A percentile compares a stretch with the other conserved stretches of the same genome.
Evolutionary conservation across 495 filamentous ascomycete species (phyloP).

Genomic region (Penicillium canariense): DNA sequence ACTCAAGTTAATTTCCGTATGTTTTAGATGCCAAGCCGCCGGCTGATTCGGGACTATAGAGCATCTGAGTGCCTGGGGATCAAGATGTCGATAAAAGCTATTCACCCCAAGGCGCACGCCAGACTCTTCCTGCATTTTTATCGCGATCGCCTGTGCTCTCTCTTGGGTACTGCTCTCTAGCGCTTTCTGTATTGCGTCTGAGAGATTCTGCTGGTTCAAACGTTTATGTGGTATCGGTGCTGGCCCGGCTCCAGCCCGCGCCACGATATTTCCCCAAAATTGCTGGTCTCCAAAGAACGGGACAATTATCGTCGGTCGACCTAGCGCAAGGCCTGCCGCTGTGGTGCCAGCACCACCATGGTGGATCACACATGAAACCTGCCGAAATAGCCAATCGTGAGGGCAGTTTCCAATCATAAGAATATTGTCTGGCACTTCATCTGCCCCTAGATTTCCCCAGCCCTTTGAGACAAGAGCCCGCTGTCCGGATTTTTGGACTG

Average conservation of each 20-base stretch:
- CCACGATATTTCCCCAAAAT: slow-evolving; percentile 78
- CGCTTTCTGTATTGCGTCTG: slow-evolving; percentile 56
- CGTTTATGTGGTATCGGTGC: slow-evolving; percentile 65
- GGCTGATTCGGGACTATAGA: slow-evolving; percentile 56
- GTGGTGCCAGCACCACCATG: slow-evolving; percentile 82
- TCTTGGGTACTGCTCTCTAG: slow-evolving; percentile 52
- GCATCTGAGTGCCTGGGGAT: slow-evolving; percentile 60
- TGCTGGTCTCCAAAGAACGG: slow-evolving; percentile 84
- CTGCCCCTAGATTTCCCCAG: slow-evolving; percentile 70
- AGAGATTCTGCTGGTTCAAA: slow-evolving; percentile 55
- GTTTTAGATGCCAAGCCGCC: slow-evolving; percentile 64
- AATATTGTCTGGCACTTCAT: slow-evolving; percentile 58
- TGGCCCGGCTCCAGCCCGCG: slow-evolving; percentile 69
- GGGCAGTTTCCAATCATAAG: slow-evolving; percentile 77
- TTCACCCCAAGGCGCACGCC: slow-evolving; percentile 59
- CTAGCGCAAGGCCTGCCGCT: slow-evolving; percentile 65
- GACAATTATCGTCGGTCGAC: slow-evolving; percentile 69
- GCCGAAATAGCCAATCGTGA: slow-evolving; percentile 78
- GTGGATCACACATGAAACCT: slow-evolving; percentile 71
- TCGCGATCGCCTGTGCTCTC: slow-evolving; percentile 46
- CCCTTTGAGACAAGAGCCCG: slow-evolving; percentile 72
- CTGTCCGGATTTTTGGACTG: slow-evolving; percentile 58
- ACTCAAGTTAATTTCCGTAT: slow-evolving; percentile 59
- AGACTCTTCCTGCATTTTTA: slow-evolving; percentile 57
- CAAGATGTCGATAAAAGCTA: slow-evolving; percentile 63